Evolutionary conservation across 108 stramenopile species (phyloP), one percentile per base, ranked within the genome.

Genomic region (Pseudonitzschia multiseries): DNA sequence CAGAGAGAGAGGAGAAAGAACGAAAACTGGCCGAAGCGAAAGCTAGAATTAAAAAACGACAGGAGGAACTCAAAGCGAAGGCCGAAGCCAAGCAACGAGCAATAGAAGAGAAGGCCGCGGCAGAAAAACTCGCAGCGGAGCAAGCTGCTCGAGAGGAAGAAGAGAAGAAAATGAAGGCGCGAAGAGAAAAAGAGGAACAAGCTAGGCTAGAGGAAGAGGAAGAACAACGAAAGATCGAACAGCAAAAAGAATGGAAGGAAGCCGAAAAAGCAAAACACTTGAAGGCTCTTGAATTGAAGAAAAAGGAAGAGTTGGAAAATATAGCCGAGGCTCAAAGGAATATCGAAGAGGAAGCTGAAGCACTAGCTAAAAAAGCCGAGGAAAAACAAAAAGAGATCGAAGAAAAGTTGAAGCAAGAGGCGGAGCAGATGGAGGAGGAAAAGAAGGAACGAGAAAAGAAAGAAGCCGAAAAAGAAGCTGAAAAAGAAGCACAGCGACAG

Each of bases 401-500:
- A 59, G 29, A 59, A 27, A 31, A 59, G 29, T 27, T 59, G n/a
- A 15, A 3, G 29, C 57, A 59, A 31, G 29, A 59, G 57, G 57
- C 27, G 57, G 57, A 28, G 29, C 21, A 27, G 29, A 0, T 59
- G 1, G 15, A 59, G 3, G n/a, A 59, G 24, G 57, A 59, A 14
- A 31, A 59, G 29, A 31, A 5, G 1, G 57, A 59, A 31, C 1
- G 29, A 59, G 57, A 31, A 22, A 59, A 9, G 2, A 48, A 48
- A 48, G 46, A 48, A 48, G 57, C 29, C 15, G 57, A 59, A 59
- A 59, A 59, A 59, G 46, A 48, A 48, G 57, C 29, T 0, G 57
- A 59, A 59, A 59, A 59, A 59, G 57, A 31, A 59, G 57, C 8
- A 27, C 12, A 31, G 29, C 57, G 29, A 26, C 57, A 15, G 10